phyloP scores from a whole-genome alignment of 2,329 filamentous ascomycete species.

The Boeremia lycopersici region DNA sequence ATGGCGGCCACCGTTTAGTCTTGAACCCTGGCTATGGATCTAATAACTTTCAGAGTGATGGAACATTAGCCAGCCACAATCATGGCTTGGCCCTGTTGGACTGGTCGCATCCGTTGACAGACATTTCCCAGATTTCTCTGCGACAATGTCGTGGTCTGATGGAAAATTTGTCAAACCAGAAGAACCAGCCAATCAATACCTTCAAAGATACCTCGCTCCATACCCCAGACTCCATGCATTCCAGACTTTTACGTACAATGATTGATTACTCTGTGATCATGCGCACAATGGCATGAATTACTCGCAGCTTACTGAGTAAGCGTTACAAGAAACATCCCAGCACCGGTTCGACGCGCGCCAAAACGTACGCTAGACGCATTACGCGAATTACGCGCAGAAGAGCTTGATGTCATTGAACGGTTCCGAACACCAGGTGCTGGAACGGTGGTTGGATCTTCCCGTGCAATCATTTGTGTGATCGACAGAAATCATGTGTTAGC shows the following conservation, averaged over 20 bases:
- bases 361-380: constrained; percentile 12
- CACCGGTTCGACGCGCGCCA: constrained; percentile 2
- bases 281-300: neutral
- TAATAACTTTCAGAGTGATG: neutral
- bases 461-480: neutral
- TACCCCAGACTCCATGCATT: neutral
- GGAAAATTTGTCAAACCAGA: neutral
- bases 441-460: neutral
- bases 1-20: neutral
- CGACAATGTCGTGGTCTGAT: constrained; percentile 7
- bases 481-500: constrained; percentile 6
- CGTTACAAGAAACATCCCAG: neutral
- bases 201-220: neutral
- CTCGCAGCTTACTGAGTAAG: neutral
- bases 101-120: neutral
- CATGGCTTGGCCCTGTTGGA: neutral
- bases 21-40: neutral
- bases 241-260: constrained; percentile 1
- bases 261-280: neutral
- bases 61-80: neutral
- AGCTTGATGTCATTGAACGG: constrained; percentile 10
- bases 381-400: constrained; percentile 16
- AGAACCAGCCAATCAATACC: constrained; percentile 10
- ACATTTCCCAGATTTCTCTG: constrained; percentile 5
- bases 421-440: constrained; percentile 6